phyloP scores from a whole-genome alignment of 2,329 filamentous ascomycete species.

The Cadophora malorum region DNA sequence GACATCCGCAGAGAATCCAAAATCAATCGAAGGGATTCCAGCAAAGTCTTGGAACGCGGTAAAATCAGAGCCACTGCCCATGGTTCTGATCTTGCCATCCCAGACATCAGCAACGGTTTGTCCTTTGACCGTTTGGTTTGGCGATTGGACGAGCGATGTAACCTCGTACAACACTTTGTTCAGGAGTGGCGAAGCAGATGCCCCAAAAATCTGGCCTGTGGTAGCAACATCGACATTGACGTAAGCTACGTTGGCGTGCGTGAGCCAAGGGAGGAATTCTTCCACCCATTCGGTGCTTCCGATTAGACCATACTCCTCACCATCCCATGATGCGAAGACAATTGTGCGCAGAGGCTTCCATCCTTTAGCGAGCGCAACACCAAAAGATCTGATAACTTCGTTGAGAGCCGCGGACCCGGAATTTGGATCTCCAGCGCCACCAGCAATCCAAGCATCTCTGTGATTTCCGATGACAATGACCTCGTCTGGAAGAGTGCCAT shows the following conservation, averaged over 20 bases:
- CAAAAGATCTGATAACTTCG: constrained; percentile 78
- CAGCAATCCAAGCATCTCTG: constrained; percentile 86
- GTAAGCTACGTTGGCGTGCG: constrained; percentile 71
- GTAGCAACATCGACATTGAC: constrained; percentile 80
- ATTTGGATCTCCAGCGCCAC: constrained; percentile 84
- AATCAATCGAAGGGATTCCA: constrained; percentile 59
- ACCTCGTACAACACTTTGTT: constrained; percentile 66
- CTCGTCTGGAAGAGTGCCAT: constrained; percentile 85
- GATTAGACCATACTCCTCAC: constrained; percentile 79
- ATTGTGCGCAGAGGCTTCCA: constrained; percentile 91
- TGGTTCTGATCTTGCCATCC: constrained; percentile 59
- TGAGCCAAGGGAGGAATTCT: constrained; percentile 79
- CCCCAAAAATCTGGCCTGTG: constrained; percentile 60
- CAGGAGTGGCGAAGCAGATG: constrained; percentile 66
- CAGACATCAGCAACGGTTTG: constrained; percentile 53
- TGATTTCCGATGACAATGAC: constrained; percentile 93
- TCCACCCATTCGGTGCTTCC: constrained; percentile 90
- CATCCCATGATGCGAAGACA: constrained; percentile 80
- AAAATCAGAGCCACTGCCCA: constrained; percentile 72
- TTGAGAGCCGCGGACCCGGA: constrained; percentile 81
- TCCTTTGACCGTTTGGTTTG: constrained; percentile 48
- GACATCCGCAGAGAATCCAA: constrained; percentile 52
- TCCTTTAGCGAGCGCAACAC: constrained; percentile 71
- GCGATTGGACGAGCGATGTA: constrained; percentile 54
- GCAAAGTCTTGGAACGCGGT: constrained; percentile 69